Base-by-base conservation (phyloP, 1,284 basidiomycete species). In the Sporisorium graminicola region DNA sequence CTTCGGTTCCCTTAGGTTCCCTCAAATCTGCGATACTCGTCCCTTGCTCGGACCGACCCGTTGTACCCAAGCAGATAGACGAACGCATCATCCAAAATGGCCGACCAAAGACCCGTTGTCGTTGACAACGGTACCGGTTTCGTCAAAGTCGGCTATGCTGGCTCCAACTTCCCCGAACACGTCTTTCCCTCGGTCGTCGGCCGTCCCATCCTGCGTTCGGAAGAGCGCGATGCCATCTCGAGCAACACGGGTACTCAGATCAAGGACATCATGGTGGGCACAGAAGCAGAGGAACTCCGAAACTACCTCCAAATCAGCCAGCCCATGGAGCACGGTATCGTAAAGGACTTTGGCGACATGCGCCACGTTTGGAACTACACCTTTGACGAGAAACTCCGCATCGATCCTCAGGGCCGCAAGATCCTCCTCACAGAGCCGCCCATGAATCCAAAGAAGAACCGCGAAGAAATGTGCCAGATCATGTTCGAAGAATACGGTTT, bases 401-500 rank as follows among this genome's bases (percentile, higher is more conserved):
- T 98, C 78, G 92, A 98, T 85, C 92, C 95, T 26, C 88, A 89
- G 51, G 97, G 94, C 1, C 89, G 91, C 78, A 99, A 98, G 88
- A 90, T 99, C 51, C 87, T 99, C 65, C 89, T 99, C 79, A 99
- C 97, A 0, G 97, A 99, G 86, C 97, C 97, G n/a, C 97, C 96
- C 46, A 98, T 99, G 96, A 99, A 99, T 87, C 97, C 97, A 5
- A 94, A 92, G 85, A 91, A 88, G 77, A 99, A 99, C 87, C 88
- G 97, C 81, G 92, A 95, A 87, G 89, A 90, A 85, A 98, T 99
- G 95, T 92, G 91, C 70, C 92, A 99, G 87, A 94, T 98, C 85
- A 99, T 99, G 96, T 98, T 99, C 86, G 97, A 99, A 88, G 93
- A 97, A 81, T 99, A 98, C 86, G 94, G 94, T 6, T 98, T 99